Percentiles rank a stretch among this genome's conserved stretches.
Conservation (phyloP, 2,329 filamentous ascomycete species). For the Aspergillus sp. region DNA sequence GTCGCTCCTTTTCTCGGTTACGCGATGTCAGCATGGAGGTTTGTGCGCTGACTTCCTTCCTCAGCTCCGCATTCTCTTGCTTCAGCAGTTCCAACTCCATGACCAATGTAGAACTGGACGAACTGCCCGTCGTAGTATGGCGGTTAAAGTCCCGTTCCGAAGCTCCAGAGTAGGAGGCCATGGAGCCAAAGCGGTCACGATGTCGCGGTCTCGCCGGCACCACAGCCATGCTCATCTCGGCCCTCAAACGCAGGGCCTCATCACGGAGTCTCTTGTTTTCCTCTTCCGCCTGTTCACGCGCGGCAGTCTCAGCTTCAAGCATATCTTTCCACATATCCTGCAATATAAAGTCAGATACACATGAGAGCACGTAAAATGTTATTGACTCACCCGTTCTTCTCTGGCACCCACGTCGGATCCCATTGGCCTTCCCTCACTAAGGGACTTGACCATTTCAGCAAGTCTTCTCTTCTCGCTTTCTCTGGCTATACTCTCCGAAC, state of each 20-base stretch:
- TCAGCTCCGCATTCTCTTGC: constrained; percentile 87
- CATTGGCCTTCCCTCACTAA: constrained; percentile 53
- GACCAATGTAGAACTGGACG: constrained; percentile 66
- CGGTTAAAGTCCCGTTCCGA: constrained; percentile 37
- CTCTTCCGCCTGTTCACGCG: constrained; percentile 85
- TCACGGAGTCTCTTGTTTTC: constrained; percentile 82
- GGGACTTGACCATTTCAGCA: constrained; percentile 71
- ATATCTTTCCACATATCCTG: constrained; percentile 93
- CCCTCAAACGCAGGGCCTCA: constrained; percentile 70
- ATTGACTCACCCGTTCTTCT: constrained; percentile 44
- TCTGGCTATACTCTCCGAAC: constrained; percentile 71
- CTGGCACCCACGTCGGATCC: constrained; percentile 49
- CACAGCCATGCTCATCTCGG: constrained; percentile 33
- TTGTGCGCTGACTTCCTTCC: constrained; percentile 89
- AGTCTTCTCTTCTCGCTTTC: constrained; percentile 85
- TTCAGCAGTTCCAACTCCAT: constrained; percentile 82
- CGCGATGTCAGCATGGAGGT: constrained; percentile 96
- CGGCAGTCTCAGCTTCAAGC: constrained; percentile 83
- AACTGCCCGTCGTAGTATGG: constrained; percentile 51
- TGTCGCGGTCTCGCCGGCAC: constrained; percentile 30
- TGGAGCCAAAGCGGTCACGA: constrained; percentile 34
- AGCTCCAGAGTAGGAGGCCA: constrained; percentile 35
- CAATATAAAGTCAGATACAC: constrained; percentile 5
- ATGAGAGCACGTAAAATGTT: neutral
- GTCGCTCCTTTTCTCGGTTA: constrained; percentile 88